phyloP scores from a whole-genome alignment of 2,329 filamentous ascomycete genomes.

The Neospermospora avenae region DNA sequence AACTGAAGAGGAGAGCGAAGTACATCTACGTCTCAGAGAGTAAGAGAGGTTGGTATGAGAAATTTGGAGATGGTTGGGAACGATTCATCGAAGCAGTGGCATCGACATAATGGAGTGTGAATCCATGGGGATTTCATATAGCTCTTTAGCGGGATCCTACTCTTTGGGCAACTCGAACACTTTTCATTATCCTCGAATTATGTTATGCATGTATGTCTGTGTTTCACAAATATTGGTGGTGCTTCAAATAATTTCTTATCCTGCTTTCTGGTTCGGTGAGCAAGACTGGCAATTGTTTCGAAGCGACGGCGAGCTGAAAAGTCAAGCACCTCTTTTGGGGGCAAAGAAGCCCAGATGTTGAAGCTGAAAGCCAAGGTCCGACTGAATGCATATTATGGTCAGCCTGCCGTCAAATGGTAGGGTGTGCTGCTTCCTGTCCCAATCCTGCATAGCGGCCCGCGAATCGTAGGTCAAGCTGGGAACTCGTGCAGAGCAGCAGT shows the following conservation, averaged over 20 bases:
- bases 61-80: constrained; percentile 4
- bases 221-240: not conserved
- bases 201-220: too few relatives aligned
- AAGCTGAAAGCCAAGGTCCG: not conserved
- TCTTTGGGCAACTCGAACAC: too few relatives aligned
- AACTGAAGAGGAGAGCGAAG: constrained; percentile 3
- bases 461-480: not conserved
- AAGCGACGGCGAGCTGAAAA: not conserved
- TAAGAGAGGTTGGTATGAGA: constrained; percentile 6
- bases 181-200: too few relatives aligned
- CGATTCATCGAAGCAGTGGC: constrained; percentile 6
- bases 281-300: too few relatives aligned
- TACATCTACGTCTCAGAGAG: constrained; percentile 7
- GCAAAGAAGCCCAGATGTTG: not conserved
- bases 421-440: not conserved
- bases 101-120: not conserved
- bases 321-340: not conserved
- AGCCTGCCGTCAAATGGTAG: not conserved
- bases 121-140: too few relatives aligned
- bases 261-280: too few relatives aligned
- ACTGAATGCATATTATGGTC: not conserved
- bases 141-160: too few relatives aligned
- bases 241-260: not conserved
- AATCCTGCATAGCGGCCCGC: not conserved
- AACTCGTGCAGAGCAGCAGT: not conserved